Conservation (phyloP, 192 early-diverging fungal genomes). For the Backusella sp. region DNA sequence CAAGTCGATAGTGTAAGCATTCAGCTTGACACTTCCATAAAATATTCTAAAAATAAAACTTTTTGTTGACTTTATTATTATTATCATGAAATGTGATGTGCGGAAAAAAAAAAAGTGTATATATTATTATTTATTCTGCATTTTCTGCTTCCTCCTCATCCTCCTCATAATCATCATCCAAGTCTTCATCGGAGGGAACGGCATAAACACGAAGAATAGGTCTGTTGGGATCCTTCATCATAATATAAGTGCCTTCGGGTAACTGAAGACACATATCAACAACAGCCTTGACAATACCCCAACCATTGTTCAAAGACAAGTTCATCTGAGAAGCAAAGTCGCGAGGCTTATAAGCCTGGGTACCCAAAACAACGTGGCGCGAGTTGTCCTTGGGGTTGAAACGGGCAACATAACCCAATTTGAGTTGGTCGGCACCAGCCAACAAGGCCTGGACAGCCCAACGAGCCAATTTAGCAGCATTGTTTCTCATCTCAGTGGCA, state of each 20-base stretch:
- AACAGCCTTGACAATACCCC: slow-evolving; percentile 96
- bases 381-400: slow-evolving; percentile 71
- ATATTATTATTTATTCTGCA: slow-evolving; percentile 28
- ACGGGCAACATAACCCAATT: slow-evolving; percentile 84
- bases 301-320: slow-evolving; percentile 79
- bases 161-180: slow-evolving; percentile 61
- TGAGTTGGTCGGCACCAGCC: slow-evolving; percentile 86
- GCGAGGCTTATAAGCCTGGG: slow-evolving; percentile 79
- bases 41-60: slow-evolving; percentile 2
- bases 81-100: not conserved
- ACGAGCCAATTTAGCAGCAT: slow-evolving; percentile 89
- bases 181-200: slow-evolving; percentile 71
- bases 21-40: not conserved
- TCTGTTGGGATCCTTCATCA: slow-evolving; percentile 98
- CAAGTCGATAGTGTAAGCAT: too few relatives aligned
- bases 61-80: slow-evolving; percentile 5
- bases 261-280: slow-evolving; percentile 82
- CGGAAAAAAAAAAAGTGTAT: not conserved
- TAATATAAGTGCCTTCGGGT: slow-evolving; percentile 93
- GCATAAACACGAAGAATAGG: slow-evolving; percentile 78
- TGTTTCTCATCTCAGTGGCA: slow-evolving; percentile 97
- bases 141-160: slow-evolving; percentile 47
- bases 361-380: slow-evolving; percentile 82
- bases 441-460: slow-evolving; percentile 95
- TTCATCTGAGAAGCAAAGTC: slow-evolving; percentile 93